These are phyloP conservation scores for Lupinus albus DNA, from an alignment of 306 rosid genomes.

Conservation along the genomic window DNA sequence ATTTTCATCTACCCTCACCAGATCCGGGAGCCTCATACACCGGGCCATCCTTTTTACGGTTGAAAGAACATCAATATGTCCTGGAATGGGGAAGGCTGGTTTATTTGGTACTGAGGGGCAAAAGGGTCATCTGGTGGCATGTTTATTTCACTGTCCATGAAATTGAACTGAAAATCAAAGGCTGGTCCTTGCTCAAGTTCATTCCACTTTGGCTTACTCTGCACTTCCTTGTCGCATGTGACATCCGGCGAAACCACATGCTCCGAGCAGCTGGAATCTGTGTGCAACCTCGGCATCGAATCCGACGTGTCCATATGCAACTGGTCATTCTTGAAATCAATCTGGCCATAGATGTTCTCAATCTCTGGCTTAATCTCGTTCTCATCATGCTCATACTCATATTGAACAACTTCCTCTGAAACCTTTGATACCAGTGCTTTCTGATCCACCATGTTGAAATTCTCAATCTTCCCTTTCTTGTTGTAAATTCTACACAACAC, in stretches of 20 bases:
- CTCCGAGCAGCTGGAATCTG: constrained; percentile 76
- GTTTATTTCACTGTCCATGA: constrained; percentile 41
- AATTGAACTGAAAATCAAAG: constrained; percentile 54
- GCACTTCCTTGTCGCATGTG: constrained; percentile 74
- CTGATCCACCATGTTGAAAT: constrained; percentile 39
- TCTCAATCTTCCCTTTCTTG: constrained; percentile 81
- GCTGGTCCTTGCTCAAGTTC: constrained; percentile 39
- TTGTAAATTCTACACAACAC: constrained; percentile 91
- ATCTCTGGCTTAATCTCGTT: constrained; percentile 64
- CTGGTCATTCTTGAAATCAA: constrained; percentile 41
- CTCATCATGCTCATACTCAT: constrained; percentile 42
- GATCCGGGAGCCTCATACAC: too few species aligned
- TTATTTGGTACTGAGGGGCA: constrained; percentile 57
- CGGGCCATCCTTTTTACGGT: too few species aligned
- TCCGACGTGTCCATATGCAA: constrained; percentile 60
- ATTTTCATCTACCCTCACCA: background rate
- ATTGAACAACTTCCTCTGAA: constrained; percentile 32
- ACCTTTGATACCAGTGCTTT: constrained; percentile 11
- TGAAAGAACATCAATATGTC: constrained; percentile 53
- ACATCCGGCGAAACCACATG: constrained; percentile 78
- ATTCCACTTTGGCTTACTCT: constrained; percentile 73
- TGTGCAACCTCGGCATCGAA: constrained; percentile 63
- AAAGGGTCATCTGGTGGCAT: constrained; percentile 57
- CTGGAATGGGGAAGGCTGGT: constrained; percentile 54
- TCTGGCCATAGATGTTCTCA: constrained; percentile 20